Evolutionary conservation across 495 filamentous ascomycete species (phyloP).

Genomic region (Penicilliopsis zonata): DNA sequence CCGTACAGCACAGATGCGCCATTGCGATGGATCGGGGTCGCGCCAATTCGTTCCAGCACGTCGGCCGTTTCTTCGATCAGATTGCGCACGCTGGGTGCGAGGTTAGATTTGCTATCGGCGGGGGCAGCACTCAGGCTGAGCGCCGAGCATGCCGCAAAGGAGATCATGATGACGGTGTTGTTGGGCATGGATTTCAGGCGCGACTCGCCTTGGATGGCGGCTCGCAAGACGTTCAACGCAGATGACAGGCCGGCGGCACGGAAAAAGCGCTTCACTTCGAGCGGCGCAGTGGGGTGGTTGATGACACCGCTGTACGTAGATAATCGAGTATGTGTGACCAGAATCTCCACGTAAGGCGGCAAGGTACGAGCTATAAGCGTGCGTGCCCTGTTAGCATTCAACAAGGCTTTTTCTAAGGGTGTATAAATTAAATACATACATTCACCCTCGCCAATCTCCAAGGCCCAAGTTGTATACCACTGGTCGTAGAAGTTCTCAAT

Average conservation of each 20-base stretch:
- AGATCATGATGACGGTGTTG: conserved; percentile 68
- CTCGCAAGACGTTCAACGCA: conserved; percentile 59
- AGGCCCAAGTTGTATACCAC: conserved; percentile 50
- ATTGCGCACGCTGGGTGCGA: conserved; percentile 54
- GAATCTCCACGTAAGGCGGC: conserved; percentile 62
- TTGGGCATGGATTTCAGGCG: conserved; percentile 65
- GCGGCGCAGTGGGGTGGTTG: conserved; percentile 59
- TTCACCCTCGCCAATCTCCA: conserved; percentile 44
- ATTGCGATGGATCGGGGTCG: conserved; percentile 48
- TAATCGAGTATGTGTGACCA: conserved; percentile 58
- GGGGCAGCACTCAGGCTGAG: conserved; percentile 49
- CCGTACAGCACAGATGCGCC: conserved; percentile 52
- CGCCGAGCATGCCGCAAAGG: conserved; percentile 60
- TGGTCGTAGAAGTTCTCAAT: conserved; percentile 51
- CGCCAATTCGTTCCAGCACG: conserved; percentile 57
- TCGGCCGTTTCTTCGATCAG: conserved; percentile 59
- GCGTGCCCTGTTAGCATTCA: neutral
- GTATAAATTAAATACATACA: conserved; percentile 18
- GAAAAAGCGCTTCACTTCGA: conserved; percentile 60
- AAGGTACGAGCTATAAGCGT: conserved; percentile 37
- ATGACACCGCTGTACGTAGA: conserved; percentile 65
- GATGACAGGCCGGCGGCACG: conserved; percentile 56
- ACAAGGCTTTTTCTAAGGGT: neutral
- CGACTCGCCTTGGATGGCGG: conserved; percentile 57
- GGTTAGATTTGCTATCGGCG: conserved; percentile 37